Evolutionary conservation across 176 grass and related monocot genomes (phyloP).

Genomic region (Aegilops longissima): DNA sequence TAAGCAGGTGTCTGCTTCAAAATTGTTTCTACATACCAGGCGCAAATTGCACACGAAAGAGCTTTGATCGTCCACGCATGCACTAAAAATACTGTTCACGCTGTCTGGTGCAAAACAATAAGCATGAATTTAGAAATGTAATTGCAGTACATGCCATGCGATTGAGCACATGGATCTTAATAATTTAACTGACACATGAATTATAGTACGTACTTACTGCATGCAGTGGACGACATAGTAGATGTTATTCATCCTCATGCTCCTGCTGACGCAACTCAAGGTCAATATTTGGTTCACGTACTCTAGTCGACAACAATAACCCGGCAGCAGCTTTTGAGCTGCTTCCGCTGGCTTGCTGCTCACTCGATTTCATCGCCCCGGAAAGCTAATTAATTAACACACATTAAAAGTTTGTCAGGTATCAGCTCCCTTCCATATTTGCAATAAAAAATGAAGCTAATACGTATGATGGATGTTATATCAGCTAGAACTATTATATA

Average conservation of each 20-base stretch:
- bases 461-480: neutral
- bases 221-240: neutral
- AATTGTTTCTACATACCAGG: too few relatives aligned
- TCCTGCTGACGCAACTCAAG: constrained; percentile 4
- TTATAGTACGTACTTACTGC: neutral
- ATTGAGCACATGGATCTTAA: neutral
- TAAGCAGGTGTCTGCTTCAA: too few relatives aligned
- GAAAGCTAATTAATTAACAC: neutral
- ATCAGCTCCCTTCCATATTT: neutral
- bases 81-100: neutral
- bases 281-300: neutral
- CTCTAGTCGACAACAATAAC: neutral
- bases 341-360: neutral
- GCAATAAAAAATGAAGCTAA: neutral
- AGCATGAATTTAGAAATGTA: neutral
- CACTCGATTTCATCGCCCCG: neutral
- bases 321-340: neutral
- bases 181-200: neutral
- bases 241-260: neutral
- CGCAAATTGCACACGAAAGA: neutral
- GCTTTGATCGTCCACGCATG: neutral
- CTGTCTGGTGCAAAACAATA: neutral
- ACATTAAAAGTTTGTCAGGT: neutral
- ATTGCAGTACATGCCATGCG: neutral
- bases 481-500: too few relatives aligned